A percentile compares a stretch with the other conserved stretches of the same genome.
Evolutionary conservation across 306 rosid species (phyloP).

Genomic region (Cicer pinnatifidum): DNA sequence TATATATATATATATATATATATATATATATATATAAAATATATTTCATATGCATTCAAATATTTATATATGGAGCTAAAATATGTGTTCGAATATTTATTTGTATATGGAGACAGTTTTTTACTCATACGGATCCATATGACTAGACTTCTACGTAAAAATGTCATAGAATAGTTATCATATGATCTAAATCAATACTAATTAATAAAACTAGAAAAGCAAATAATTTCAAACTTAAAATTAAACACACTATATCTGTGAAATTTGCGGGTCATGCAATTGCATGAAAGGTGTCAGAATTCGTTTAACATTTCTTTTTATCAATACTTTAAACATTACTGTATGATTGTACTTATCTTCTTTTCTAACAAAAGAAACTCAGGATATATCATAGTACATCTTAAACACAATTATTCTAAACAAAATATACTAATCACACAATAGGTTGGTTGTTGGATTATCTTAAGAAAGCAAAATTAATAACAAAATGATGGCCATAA

Average conservation of each 20-base stretch:
- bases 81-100: neutral
- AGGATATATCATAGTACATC: neutral
- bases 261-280: slow-evolving; percentile 13
- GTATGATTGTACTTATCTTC: slow-evolving; percentile 1
- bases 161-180: neutral
- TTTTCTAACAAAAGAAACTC: neutral
- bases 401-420: neutral
- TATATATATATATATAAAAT: no score
- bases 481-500: neutral
- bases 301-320: neutral
- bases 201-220: neutral
- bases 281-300: slow-evolving; percentile 7
- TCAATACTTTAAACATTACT: neutral
- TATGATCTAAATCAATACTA: no score
- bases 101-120: neutral
- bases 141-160: neutral
- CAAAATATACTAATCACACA: slow-evolving; percentile 10
- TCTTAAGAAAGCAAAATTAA: neutral
- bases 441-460: slow-evolving; percentile 18
- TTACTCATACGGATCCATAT: neutral
- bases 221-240: slow-evolving; percentile 9
- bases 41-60: neutral
- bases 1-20: no score
- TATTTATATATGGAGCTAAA: neutral
- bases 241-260: neutral